Base-by-base conservation (phyloP, 768 basidiomycete species). In the Boletus eberwhitei region DNA sequence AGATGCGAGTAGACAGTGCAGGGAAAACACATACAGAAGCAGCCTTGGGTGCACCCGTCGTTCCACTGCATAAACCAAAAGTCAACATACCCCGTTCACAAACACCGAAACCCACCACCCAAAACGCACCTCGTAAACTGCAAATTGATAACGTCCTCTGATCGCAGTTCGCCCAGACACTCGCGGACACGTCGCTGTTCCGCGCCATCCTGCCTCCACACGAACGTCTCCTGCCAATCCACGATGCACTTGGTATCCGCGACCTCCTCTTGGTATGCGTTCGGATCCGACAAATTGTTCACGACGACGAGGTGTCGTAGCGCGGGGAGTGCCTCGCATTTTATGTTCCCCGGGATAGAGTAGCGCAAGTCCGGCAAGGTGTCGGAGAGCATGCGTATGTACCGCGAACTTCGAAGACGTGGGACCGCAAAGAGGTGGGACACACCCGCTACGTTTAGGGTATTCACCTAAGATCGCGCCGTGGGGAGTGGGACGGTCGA, bases 21-120 rank as follows among this genome's bases (percentile, higher is more conserved):
- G 29, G 29, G 8, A 13, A 21, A 49, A 12, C 26, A 72, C 79
- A 21, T 66, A 91, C 90, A 22, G 90, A 89, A 50, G 90, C 90
- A 17, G 88, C 91, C 68, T 93, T 93, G 0, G 91, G 90, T 0
- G 75, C 65, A 14, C 89, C 90, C 3, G 90, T 91, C 11, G 91
- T 91, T 4, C 89, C 89, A 60, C 90, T 91, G 58, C 42, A 8
- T 7, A 13, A 21, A 37, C 32, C 31, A 41, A 40, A 26, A 8
- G 48, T 61, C 46, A 49, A 49, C 51, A 31, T 3, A n/a, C 12
- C 29, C 19, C 21, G 32, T 36, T 24, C 50, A 19, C 45, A 24
- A 55, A 19, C 13, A 13, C 24, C 11, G 12, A 29, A 34, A 29
- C n/a, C 12, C 29, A n/a, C 24, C 24, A 29, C 22, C 26, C 29